Evolutionary conservation across 192 early-diverging fungal genomes (phyloP), one percentile per base, ranked within the genome.

Genomic region (Umbelopsis vinacea): DNA sequence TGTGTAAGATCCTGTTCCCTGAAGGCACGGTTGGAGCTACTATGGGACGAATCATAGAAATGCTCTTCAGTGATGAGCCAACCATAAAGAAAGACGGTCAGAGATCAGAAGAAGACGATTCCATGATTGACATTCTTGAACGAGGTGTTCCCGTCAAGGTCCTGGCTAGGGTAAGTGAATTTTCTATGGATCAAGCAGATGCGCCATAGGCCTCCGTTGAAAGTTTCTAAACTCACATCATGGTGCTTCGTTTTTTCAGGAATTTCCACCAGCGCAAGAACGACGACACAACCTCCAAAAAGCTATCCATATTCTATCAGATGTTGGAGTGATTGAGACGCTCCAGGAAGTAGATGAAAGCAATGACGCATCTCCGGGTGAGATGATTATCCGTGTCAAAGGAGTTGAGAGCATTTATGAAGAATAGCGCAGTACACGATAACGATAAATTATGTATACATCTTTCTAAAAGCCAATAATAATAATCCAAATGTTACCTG

Each of bases 381-480:
- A 70, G 69, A 71, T 71, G 71, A 71, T 71, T 52, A 60, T 71
- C 53, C 71, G 71, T 19, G 55, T 71, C 54, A 71, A 71, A 45
- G 54, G 71, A 1, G 54, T 71, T 7, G 45, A 53, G 71, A 52
- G 52, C 43, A 55, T 71, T 24, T 52, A 57, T 1, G 53, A 46
- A 17, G 52, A 71, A 12, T 52, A 47, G 43, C 35, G 66, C 35
- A 67, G 21, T 29, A 37, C 17, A 67, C 6, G 0, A 43, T 21
- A 63, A 29, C 12, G 12, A 63, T 26, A 63, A 63, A 63, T 21
- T n/a, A 50, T 50, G 19, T 21, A 21, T 50, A 17, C 48, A 21
- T 50, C n/a, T 6, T 50, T 17, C 1, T 12, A 50, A 17, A 50
- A n/a, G n/a, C 48, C 15, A 21, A n/a, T 50, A 50, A 50, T 50